Percentiles rank a stretch among this genome's conserved stretches.
Conservation (phyloP, 129 eudicot species). For the Ambrosia artemisiifolia region DNA sequence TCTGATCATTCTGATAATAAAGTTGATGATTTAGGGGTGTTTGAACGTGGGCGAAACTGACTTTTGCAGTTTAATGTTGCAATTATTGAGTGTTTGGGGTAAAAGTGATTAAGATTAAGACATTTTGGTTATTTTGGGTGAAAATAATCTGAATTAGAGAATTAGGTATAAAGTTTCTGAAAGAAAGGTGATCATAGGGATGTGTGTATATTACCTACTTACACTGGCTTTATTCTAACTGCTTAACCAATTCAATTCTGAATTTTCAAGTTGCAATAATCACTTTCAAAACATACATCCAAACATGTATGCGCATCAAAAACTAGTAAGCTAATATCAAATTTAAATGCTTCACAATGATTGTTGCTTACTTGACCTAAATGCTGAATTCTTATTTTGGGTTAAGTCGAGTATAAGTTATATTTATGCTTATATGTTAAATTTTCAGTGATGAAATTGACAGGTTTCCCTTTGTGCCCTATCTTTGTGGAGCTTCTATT, state of each 20-base stretch:
- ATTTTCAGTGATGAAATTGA: conserved; percentile 32
- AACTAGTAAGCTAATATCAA: conserved; percentile 6
- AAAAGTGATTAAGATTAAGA: neutral
- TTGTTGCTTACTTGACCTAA: conserved; percentile 25
- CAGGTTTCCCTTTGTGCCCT: conserved; percentile 68
- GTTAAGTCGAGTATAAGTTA: conserved; percentile 15
- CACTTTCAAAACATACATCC: neutral
- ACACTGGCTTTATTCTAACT: neutral
- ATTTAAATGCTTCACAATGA: neutral
- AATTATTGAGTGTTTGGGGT: neutral
- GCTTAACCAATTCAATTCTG: neutral
- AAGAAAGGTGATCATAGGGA: too few relatives aligned
- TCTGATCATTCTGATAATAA: neutral
- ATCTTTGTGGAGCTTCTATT: conserved; percentile 76
- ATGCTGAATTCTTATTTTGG: neutral
- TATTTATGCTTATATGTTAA: conserved; percentile 31
- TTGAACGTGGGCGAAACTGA: neutral
- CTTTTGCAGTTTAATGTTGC: neutral
- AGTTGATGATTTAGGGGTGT: neutral
- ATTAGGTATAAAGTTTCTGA: too few relatives aligned
- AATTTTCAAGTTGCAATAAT: conserved; percentile 6
- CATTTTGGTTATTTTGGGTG: neutral
- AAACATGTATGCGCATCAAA: neutral
- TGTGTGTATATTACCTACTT: too few relatives aligned
- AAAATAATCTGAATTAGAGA: neutral